Base-by-base conservation (phyloP, 2,329 filamentous ascomycete genomes). In the Apiospora kogelbergensis region DNA sequence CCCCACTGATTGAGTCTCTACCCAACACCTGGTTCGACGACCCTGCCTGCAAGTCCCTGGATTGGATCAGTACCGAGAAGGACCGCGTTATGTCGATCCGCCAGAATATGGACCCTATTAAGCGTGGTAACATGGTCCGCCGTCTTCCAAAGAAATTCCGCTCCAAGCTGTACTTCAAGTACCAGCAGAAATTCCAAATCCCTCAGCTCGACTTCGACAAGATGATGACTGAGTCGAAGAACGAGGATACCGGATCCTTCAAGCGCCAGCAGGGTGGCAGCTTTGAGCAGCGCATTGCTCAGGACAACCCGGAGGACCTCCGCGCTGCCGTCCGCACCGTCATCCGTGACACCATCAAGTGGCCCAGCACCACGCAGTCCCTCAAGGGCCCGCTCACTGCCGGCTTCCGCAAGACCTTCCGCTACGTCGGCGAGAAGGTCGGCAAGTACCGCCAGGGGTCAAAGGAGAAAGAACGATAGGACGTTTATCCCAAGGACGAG, bases 121-220 rank as follows among this genome's bases (percentile, higher is more conserved):
- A 93, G 76, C 90, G 96, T 69, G 94, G 93, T 22, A 99, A 99
- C 80, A 99, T 99, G 93, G 95, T 99, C 11, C 90, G 96, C 6
- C 91, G 96, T 15, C 84, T 99, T 13, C 96, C 96, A 4, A 91
- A 92, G 75, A 86, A 90, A 6, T 98, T 99, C 85, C 89, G 96
- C 45, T 89, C 92, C 67, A 95, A 94, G 70, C 84, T 99, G 0
- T 99, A 99, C 82, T 97, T 97, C 80, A 90, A 95, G 76, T 99
- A 98, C 80, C 95, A 97, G 79, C 90, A 91, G 78, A 95, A 97
- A 76, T 97, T 95, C 76, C 87, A 88, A 68, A 96, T 99, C 57
- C 94, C 95, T 0, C 90, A 90, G 20, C 87, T 88, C 5, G 94
- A 97, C 68, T 99, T 97, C 79, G 85, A 93, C 75, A 87, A 89